Percentiles rank a stretch among this genome's conserved stretches.
Conservation (phyloP, 805 yeast species). For the Kodamaea jinghongensis region DNA sequence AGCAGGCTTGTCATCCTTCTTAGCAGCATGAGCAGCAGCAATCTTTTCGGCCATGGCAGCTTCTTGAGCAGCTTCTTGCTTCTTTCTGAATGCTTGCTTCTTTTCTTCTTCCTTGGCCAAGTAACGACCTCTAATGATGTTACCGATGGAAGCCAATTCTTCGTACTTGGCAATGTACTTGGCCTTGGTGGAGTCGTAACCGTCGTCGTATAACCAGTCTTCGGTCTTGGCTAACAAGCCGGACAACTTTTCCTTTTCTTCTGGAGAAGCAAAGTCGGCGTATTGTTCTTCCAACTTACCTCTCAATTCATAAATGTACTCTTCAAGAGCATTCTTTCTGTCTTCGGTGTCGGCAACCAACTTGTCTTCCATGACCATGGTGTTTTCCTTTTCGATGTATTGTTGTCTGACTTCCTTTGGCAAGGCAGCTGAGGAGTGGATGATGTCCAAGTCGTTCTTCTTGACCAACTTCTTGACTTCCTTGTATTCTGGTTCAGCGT, state of each 20-base stretch:
- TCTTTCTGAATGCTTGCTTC: conserved; percentile 81
- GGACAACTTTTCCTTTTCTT: conserved; percentile 78
- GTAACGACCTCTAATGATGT: conserved; percentile 93
- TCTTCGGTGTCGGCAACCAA: conserved; percentile 98
- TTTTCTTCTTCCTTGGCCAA: conserved; percentile 92
- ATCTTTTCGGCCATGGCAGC: conserved; percentile 79
- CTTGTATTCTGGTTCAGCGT: conserved; percentile 80
- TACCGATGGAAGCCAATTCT: conserved; percentile 92
- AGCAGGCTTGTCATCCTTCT: conserved; percentile 18
- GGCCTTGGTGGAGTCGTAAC: conserved; percentile 94
- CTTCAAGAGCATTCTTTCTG: conserved; percentile 97
- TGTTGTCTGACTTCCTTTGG: conserved; percentile 53
- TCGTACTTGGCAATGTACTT: conserved; percentile 97
- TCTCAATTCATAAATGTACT: conserved; percentile 95
- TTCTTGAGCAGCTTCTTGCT: conserved; percentile 83
- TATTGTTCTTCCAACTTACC: conserved; percentile 94
- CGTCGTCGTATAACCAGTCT: conserved; percentile 98
- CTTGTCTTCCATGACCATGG: conserved; percentile 86
- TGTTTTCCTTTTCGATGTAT: conserved; percentile 77
- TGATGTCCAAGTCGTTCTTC: conserved; percentile 73
- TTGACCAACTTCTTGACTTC: conserved; percentile 92
- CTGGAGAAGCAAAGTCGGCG: conserved; percentile 82
- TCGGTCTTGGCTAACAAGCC: conserved; percentile 80
- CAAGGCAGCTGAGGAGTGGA: conserved; percentile 60
- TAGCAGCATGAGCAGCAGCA: conserved; percentile 54